Base-by-base conservation (phyloP, 345 rosid species). In the Trapa incisa region DNA sequence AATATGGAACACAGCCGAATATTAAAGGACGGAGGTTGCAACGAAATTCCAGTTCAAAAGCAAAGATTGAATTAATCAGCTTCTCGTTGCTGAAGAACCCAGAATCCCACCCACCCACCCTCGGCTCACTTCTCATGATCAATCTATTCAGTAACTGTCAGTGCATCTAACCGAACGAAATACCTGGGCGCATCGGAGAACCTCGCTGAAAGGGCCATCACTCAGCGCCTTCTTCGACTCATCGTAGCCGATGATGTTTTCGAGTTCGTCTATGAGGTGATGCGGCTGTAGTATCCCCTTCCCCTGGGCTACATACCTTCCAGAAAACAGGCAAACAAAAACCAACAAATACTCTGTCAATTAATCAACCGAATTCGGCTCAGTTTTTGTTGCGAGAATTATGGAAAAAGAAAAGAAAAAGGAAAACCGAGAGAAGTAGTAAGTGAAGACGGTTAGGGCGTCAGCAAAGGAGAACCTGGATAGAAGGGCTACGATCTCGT, bases 201-300 rank as follows among this genome's bases (percentile, higher is more conserved):
- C 78, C 70, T 89, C 99, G 22, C 90, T 76, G 58, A 94, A 91
- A 22, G 96, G 96, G 72, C 89, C 85, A 62, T 81, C 80, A 8
- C 57, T 67, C n/a, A 94, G 93, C 37, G 64, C 65, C 60, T 76
- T 50, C 71, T 75, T 77, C 1, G 80, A 73, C 72, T 80, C 80
- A 29, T 85, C 96, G 36, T 84, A 89, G 76, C 80, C 70, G 43
- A 83, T 66, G 39, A 89, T 52, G 47, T 77, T 84, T 37, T 91
- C 90, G 29, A 91, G 83, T 68, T 91, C 96, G 71, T 94, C 99
- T 41, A 94, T 74, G 85, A 94, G 75, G 68, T 80, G 84, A 79
- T 94, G 97, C 12, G 99, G 97, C 41, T 86, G 89, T 78, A 94
- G 67, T 45, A 94, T 87, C 65, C 93, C 93, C 76, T 91, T 94